Evolutionary conservation across 164 flowering plant genomes (phyloP).

Genomic region (Magnolia kwangsiensis): DNA sequence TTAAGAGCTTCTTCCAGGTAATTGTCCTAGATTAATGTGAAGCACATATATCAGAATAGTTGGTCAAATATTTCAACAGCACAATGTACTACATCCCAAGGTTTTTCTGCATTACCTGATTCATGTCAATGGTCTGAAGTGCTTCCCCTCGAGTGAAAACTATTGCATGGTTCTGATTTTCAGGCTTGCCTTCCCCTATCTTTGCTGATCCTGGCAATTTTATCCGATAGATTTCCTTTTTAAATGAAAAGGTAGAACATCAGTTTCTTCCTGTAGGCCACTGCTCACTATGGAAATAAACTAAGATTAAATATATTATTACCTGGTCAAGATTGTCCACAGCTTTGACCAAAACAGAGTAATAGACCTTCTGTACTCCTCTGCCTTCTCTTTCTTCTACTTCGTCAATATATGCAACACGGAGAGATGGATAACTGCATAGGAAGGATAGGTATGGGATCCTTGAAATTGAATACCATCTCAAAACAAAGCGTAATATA

Average conservation of each 20-base stretch:
- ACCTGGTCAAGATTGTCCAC: conserved; percentile 96
- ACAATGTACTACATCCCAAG: not conserved
- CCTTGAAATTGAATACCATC: conserved; percentile 4
- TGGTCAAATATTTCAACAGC: not conserved
- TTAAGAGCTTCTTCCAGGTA: conserved; percentile 99
- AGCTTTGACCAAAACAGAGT: conserved; percentile 90
- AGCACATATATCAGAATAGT: conserved; percentile 3
- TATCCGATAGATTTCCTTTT: conserved; percentile 92
- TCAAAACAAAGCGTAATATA: not conserved
- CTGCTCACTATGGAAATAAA: not conserved
- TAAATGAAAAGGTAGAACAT: conserved; percentile 1
- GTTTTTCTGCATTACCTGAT: conserved; percentile 52
- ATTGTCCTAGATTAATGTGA: conserved; percentile 57
- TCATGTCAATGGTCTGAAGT: conserved; percentile 97
- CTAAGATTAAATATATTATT: conserved; percentile 15
- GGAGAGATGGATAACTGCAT: conserved; percentile 83
- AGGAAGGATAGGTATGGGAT: conserved; percentile 5
- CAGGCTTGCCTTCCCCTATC: conserved; percentile 98
- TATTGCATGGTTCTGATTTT: conserved; percentile 98
- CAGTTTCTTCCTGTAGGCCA: not conserved
- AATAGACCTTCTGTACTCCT: conserved; percentile 75
- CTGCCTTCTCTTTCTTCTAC: conserved; percentile 87
- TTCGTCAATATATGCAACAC: conserved; percentile 98
- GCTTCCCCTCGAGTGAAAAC: conserved; percentile 95
- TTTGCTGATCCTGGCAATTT: conserved; percentile 92